These are phyloP conservation scores for Lycium ferocissimum DNA, from an alignment of 257 asterid genomes.

Conservation along the genomic window DNA sequence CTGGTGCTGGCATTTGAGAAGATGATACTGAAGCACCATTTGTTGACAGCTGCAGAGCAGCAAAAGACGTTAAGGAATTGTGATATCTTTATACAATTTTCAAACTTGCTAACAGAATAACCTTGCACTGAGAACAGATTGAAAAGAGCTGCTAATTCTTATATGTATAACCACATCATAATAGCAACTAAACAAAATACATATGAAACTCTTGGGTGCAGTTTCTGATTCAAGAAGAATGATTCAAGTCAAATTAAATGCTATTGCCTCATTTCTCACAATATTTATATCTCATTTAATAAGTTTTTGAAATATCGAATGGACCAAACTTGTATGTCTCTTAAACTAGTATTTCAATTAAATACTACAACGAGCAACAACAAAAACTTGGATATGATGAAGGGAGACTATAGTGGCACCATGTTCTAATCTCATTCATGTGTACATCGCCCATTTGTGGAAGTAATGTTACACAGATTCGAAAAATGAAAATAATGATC, in stretches of 20 bases:
- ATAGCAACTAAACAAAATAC: not conserved
- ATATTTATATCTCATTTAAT: not conserved
- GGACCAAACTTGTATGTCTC: too few species aligned
- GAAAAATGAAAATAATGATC: not conserved
- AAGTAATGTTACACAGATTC: not conserved
- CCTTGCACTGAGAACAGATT: not conserved
- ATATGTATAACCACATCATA: not conserved
- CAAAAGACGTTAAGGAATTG: not conserved
- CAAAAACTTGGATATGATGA: not conserved
- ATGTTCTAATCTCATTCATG: not conserved
- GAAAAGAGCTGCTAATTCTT: not conserved
- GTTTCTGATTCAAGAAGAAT: slow-evolving; percentile 9
- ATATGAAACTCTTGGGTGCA: not conserved
- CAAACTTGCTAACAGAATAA: not conserved
- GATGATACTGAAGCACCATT: slow-evolving; percentile 44
- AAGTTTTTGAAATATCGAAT: not conserved
- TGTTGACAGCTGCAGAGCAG: slow-evolving; percentile 52
- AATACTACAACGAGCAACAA: not conserved
- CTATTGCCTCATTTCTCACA: not conserved
- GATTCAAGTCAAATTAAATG: not conserved
- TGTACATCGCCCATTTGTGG: not conserved
- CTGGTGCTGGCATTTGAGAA: slow-evolving; percentile 43
- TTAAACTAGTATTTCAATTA: too few species aligned
- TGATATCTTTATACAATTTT: not conserved
- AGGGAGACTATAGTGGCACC: not conserved